Evolutionary conservation across 345 rosid genomes (phyloP).

Genomic region (Arabidopsis suecica): DNA sequence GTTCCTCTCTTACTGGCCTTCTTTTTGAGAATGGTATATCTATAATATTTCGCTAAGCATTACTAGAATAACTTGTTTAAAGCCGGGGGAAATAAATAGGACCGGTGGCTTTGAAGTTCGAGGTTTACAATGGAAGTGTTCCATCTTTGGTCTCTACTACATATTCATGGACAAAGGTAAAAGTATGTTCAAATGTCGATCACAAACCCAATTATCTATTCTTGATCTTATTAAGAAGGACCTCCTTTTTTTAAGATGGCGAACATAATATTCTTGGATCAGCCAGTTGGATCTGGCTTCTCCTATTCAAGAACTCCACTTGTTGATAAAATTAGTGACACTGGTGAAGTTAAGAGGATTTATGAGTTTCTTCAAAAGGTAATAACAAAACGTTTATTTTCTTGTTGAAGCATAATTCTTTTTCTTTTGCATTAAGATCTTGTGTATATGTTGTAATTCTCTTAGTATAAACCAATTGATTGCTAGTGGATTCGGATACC

Average conservation of each 20-base stretch:
- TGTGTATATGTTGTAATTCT: too few relatives aligned
- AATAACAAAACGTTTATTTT: neutral
- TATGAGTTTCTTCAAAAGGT: conserved; percentile 61
- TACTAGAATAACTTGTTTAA: neutral
- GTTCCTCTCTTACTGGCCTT: conserved; percentile 39
- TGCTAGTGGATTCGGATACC: too few relatives aligned
- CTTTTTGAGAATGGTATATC: conserved; percentile 35
- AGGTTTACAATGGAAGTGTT: conserved; percentile 59
- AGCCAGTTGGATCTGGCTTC: conserved; percentile 76
- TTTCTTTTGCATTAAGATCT: neutral
- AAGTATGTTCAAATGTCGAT: conserved; percentile 51
- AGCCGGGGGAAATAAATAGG: conserved; percentile 41
- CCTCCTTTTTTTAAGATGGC: conserved; percentile 44
- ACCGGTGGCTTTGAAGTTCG: conserved; percentile 51
- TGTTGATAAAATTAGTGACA: conserved; percentile 49
- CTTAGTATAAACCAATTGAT: too few relatives aligned
- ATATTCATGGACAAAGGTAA: conserved; percentile 72
- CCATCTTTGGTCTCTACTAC: conserved; percentile 60
- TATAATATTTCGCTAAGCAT: neutral
- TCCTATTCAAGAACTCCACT: conserved; percentile 53
- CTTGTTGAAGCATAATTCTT: neutral
- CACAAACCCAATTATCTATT: neutral
- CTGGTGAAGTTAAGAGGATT: conserved; percentile 44
- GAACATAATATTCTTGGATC: conserved; percentile 66
- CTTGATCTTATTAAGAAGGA: neutral